Conservation (phyloP, 2,329 filamentous ascomycete species). For the Fusarium coicis region DNA sequence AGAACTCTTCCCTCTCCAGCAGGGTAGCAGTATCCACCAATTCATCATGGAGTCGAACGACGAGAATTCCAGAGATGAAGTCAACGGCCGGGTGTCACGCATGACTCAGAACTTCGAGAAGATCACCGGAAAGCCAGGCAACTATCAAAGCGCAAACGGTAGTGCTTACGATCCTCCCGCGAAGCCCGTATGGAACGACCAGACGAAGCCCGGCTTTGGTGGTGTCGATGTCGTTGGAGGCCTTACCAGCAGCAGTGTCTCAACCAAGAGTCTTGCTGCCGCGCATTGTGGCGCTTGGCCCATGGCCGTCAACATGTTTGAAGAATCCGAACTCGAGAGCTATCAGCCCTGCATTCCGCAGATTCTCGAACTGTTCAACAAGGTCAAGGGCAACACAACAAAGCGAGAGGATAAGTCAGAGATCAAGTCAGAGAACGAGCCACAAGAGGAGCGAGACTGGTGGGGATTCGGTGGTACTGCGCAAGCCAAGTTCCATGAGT, state of each 20-base stretch:
- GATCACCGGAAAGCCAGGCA: constrained; percentile 36
- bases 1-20: constrained; percentile 57
- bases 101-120: constrained; percentile 44
- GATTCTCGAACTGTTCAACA: constrained; percentile 49
- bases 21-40: constrained; percentile 51
- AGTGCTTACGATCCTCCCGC: constrained; percentile 38
- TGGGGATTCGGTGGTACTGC: not conserved
- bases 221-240: constrained; percentile 54
- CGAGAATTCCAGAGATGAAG: constrained; percentile 45
- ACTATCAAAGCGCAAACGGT: constrained; percentile 35
- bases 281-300: constrained; percentile 56
- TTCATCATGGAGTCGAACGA: constrained; percentile 47
- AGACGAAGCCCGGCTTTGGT: constrained; percentile 43
- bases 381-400: constrained; percentile 18
- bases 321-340: constrained; percentile 53
- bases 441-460: constrained; percentile 5
- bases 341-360: constrained; percentile 59
- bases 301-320: constrained; percentile 55
- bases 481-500: constrained; percentile 39
- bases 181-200: constrained; percentile 40
- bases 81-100: constrained; percentile 42
- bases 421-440: not conserved
- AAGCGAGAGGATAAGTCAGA: not conserved
- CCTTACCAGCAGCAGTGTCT: constrained; percentile 55
- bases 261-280: constrained; percentile 55